Evolutionary conservation across 352 stramenopile species (phyloP), one percentile per base, ranked within the genome.

Genomic region (Pythium aristosporum): DNA sequence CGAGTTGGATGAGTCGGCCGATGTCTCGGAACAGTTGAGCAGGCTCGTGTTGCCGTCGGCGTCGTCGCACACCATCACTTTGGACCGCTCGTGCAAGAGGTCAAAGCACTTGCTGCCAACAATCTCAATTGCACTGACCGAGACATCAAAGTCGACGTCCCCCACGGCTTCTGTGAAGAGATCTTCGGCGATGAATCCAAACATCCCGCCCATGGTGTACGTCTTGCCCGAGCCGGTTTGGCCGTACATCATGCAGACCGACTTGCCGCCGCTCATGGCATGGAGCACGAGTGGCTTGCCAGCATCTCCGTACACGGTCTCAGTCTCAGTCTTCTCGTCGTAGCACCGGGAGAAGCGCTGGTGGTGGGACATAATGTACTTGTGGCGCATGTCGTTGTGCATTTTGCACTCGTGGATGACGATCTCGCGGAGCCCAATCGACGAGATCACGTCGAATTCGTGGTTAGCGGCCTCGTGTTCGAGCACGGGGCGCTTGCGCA

Each of bases 401-500:
- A 97, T 96, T 48, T 91, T 83, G 72, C 86, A 94, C 69, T 96
- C 89, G 69, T 97, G 86, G 55, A 97, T 83, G 42, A 94, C 79
- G 63, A 93, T 87, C 49, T 89, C 73, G 32, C 67, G 73, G 54
- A 68, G 49, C 0, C 73, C 80, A 34, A 82, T 73, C 20, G 85
- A 87, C 42, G 79, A 85, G 60, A 96, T 90, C 51, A 96, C 80
- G 65, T 96, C 87, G 56, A 92, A 97, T 66, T 97, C 91, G 63
- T 88, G 82, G 67, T 91, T 88, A 50, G 75, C 74, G 36, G 85
- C 50, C 69, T 97, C 91, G 68, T 96, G 90, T 18, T 80, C 65
- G 58, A 97, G 82, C 59, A 97, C 73, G 30, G 91, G 91, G 44
- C 90, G 85, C 66, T 96, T 96, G 50, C 91, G 86, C 57, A 97